Base-by-base conservation (phyloP, 176 grass and related monocot genomes). In the Triticum urartu region DNA sequence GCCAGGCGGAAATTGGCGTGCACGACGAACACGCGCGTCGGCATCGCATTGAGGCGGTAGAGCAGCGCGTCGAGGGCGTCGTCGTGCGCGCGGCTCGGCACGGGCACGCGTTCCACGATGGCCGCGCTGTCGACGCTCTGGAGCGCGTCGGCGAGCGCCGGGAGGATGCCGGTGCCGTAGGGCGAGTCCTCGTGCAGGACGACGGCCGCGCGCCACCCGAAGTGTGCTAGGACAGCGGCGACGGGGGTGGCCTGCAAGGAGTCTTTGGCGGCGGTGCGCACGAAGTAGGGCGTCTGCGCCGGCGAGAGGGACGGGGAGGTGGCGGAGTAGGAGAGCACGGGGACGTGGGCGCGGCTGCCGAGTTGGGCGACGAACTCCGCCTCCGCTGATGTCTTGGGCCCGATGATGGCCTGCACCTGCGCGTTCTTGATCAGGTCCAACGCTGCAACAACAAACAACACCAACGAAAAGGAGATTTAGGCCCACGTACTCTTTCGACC, bases 11-110 rank as follows among this genome's bases (percentile, higher is more conserved):
- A 12, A 18, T 7, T 20, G 85, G 84, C 81, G 85, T 97, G 92
- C 28, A 97, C 89, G 72, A 97, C 28, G 85, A 97, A 94, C 68
- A 97, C 94, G 33, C 90, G 89, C 33, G 92, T 97, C 11, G 87
- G 61, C 92, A 79, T 87, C 30, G 83, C 72, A 85, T 71, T 87
- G 83, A 94, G 65, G 13, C 36, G 25, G 82, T 72, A 45, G 1
- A 97, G 88, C 24, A 86, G 25, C 0, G 9, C 9, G 59, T 90
- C 80, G 85, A 97, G 35, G 9, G 11, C 45, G 30, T 66, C 72
- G n/a, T 87, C 83, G 32, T 6, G 28, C 2, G 80, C 90, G 11
- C 67, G 22, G 39, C 1, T 2, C n/a, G 86, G 67, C 48, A 94
- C 52, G 58, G 82, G 77, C 20, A 62, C 13, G 56, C 88, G 92